A percentile compares a stretch with the other conserved stretches of the same genome.
Conservation (phyloP, 2,329 filamentous ascomycete species). For the Pseudocercospora fijiensis region DNA sequence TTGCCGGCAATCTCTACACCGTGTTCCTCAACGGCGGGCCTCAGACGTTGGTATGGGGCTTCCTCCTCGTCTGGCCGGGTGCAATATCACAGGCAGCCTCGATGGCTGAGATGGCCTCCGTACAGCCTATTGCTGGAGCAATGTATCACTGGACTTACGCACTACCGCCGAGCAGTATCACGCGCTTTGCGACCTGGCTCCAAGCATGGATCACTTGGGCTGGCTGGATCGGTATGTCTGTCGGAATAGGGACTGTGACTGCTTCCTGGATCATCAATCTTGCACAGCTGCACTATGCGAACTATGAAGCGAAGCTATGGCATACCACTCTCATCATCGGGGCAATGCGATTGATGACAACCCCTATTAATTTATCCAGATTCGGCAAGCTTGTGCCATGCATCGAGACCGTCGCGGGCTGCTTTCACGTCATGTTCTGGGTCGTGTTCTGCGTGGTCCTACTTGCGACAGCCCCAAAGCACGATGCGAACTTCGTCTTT, state of each 20-base stretch:
- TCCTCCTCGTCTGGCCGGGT: conserved; percentile 28
- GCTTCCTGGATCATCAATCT: conserved; percentile 41
- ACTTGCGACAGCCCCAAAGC: conserved; percentile 23
- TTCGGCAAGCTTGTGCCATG: conserved; percentile 35
- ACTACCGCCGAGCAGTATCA: conserved; percentile 24
- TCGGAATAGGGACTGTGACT: conserved; percentile 36
- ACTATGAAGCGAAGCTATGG: conserved; percentile 41
- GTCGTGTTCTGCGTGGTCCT: conserved; percentile 28
- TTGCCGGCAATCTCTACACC: conserved; percentile 28
- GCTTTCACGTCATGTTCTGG: conserved; percentile 29
- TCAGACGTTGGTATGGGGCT: conserved; percentile 30
- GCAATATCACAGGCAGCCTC: conserved; percentile 29
- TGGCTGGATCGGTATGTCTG: conserved; percentile 38
- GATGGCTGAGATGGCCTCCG: conserved; percentile 30
- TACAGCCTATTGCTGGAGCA: conserved; percentile 34
- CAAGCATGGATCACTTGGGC: conserved; percentile 46
- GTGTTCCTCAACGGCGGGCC: conserved; percentile 31
- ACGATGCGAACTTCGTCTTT: conserved; percentile 28
- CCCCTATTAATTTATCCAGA: conserved; percentile 38
- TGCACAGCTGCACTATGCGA: conserved; percentile 36
- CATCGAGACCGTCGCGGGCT: conserved; percentile 27
- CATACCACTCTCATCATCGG: conserved; percentile 44
- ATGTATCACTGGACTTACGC: conserved; percentile 32
- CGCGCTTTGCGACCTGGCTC: conserved; percentile 34
- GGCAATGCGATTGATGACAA: conserved; percentile 40